Conservation (phyloP, 1,284 basidiomycete species). For the Stygiomarasmius scandens region DNA sequence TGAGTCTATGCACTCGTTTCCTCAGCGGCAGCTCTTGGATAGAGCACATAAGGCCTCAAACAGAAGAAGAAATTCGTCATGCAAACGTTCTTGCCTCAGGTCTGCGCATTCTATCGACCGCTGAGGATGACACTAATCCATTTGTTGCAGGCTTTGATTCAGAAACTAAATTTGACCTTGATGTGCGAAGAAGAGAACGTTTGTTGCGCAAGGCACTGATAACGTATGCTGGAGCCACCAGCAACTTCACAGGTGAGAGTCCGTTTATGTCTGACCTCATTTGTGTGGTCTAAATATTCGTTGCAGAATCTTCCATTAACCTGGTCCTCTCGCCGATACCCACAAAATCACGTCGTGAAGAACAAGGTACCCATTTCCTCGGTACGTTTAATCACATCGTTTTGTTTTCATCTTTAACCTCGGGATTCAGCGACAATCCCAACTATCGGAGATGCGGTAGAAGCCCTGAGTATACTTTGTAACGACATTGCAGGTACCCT, state of each 20-base stretch:
- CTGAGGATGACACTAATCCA: slow-evolving; percentile 9
- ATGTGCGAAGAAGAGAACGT: slow-evolving; percentile 53
- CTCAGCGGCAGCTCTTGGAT: slow-evolving; percentile 69
- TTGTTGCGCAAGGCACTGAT: slow-evolving; percentile 63
- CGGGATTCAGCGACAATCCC: slow-evolving; percentile 64
- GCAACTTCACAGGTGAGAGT: slow-evolving; percentile 63
- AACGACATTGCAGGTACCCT: slow-evolving; percentile 62
- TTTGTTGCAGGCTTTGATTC: slow-evolving; percentile 47
- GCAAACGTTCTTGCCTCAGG: slow-evolving; percentile 57
- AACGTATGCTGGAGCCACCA: slow-evolving; percentile 66
- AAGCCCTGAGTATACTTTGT: slow-evolving; percentile 66
- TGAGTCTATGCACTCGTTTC: slow-evolving; percentile 76
- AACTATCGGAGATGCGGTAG: slow-evolving; percentile 75
- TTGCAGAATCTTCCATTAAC: slow-evolving; percentile 64
- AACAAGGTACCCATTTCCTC: slow-evolving; percentile 37
- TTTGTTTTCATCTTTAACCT: slow-evolving; percentile 8
- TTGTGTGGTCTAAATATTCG: not conserved
- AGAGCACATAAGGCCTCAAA: slow-evolving; percentile 63
- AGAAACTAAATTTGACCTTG: slow-evolving; percentile 59
- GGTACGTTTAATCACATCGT: slow-evolving; percentile 17
- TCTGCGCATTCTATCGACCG: slow-evolving; percentile 29
- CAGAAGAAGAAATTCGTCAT: slow-evolving; percentile 68
- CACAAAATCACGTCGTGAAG: slow-evolving; percentile 47
- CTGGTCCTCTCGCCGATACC: slow-evolving; percentile 66
- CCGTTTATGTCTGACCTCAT: not conserved